Evolutionary conservation across 306 rosid species (phyloP).

Genomic region (Elaeagnus macrophylla): DNA sequence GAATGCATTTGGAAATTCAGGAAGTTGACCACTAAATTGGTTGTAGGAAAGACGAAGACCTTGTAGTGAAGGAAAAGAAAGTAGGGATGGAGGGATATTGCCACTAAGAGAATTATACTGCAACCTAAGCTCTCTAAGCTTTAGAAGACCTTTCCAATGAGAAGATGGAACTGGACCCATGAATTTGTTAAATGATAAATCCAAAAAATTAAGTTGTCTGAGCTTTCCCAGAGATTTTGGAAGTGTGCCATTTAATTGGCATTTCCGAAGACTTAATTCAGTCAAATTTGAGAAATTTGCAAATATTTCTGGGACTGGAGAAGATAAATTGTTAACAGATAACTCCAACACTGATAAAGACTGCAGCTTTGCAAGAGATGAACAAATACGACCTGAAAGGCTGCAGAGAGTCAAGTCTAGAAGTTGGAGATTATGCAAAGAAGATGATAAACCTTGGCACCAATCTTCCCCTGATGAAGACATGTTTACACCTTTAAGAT

Average conservation of each 20-base stretch:
- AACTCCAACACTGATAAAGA: background rate
- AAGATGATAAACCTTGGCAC: conserved; percentile 1
- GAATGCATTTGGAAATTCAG: conserved; percentile 10
- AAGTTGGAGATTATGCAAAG: background rate
- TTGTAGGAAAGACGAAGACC: conserved; percentile 12
- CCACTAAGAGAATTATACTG: conserved; percentile 19
- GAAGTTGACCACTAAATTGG: conserved; percentile 15
- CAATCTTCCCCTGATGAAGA: background rate
- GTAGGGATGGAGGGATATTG: conserved; percentile 14
- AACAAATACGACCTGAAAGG: background rate
- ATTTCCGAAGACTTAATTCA: background rate
- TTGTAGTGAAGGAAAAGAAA: conserved; percentile 16
- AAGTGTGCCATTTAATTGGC: conserved; percentile 13
- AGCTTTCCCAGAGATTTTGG: conserved; percentile 23
- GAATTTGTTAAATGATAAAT: conserved; percentile 25
- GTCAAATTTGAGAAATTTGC: conserved; percentile 6
- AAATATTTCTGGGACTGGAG: background rate
- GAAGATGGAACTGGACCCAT: conserved; percentile 33
- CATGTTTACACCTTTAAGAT: conserved; percentile 6
- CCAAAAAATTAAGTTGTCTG: conserved; percentile 21
- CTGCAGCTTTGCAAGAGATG: conserved; percentile 1
- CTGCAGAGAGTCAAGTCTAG: background rate
- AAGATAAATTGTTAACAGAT: background rate
- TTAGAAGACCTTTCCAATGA: conserved; percentile 14
- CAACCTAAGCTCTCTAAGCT: conserved; percentile 14